These are phyloP conservation scores for Yueomyces sp. DNA, from an alignment of 805 yeast species.

Conservation along the genomic window DNA sequence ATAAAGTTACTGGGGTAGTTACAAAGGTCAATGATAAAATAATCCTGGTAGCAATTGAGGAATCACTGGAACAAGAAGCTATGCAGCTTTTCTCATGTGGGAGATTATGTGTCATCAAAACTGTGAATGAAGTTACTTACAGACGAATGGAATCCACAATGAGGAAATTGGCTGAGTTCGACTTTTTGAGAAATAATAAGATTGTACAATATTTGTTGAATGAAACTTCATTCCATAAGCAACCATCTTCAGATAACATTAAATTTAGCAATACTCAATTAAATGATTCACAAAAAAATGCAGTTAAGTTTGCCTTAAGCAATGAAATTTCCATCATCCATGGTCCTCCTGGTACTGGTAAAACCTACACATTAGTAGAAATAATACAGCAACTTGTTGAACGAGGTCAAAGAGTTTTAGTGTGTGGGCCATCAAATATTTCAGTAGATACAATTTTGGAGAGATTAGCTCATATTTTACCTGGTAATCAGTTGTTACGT, in stretches of 20 bases:
- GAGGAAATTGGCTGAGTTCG: conserved; percentile 45
- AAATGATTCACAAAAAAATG: conserved; percentile 60
- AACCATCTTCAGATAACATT: conserved; percentile 2
- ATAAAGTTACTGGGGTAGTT: conserved; percentile 49
- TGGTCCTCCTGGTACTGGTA: conserved; percentile 76
- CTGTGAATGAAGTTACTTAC: conserved; percentile 55
- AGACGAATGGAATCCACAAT: conserved; percentile 69
- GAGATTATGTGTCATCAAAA: conserved; percentile 27
- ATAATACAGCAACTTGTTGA: conserved; percentile 57
- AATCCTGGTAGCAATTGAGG: conserved; percentile 50
- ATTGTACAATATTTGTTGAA: conserved; percentile 38
- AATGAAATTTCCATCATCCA: conserved; percentile 51
- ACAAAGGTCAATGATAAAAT: conserved; percentile 35
- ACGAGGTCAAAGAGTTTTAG: conserved; percentile 47
- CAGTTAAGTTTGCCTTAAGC: conserved; percentile 51
- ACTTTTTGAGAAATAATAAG: conserved; percentile 21
- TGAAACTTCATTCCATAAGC: conserved; percentile 7
- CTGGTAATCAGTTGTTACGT: conserved; percentile 46
- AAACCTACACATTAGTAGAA: conserved; percentile 76
- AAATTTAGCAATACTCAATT: conserved; percentile 11
- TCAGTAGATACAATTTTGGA: conserved; percentile 87
- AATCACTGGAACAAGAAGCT: conserved; percentile 38
- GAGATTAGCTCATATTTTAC: conserved; percentile 37
- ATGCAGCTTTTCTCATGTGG: conserved; percentile 25
- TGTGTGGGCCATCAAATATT: conserved; percentile 90